These are phyloP conservation scores for Pseudogymnoascus pannorum DNA, from an alignment of 2,329 filamentous ascomycete genomes.

Conservation along the genomic window DNA sequence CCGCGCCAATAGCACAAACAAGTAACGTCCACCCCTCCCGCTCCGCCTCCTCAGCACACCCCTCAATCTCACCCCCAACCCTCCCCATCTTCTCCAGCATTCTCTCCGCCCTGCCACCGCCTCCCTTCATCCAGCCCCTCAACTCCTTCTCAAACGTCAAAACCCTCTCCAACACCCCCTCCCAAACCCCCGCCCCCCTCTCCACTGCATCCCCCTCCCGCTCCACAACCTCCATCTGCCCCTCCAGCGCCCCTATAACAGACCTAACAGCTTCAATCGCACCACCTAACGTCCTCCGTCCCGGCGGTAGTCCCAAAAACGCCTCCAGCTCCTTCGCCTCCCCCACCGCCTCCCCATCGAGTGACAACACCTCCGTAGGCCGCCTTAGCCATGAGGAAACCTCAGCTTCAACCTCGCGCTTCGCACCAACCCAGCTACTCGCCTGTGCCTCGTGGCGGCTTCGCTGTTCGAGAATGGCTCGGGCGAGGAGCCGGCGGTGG, in stretches of 20 bases:
- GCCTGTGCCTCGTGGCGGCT: not conserved
- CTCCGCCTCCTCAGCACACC: slow-evolving; percentile 48
- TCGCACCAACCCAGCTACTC: not conserved
- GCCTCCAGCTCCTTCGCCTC: slow-evolving; percentile 28
- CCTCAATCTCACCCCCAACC: slow-evolving; percentile 49
- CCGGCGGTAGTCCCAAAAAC: slow-evolving; percentile 54
- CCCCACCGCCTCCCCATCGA: slow-evolving; percentile 28
- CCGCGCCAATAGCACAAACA: slow-evolving; percentile 68
- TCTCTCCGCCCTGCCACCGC: slow-evolving; percentile 26
- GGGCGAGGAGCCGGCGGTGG: not conserved
- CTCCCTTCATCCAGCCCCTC: slow-evolving; percentile 44
- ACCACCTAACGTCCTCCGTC: slow-evolving; percentile 58
- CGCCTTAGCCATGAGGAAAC: not conserved
- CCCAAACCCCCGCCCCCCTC: slow-evolving; percentile 61
- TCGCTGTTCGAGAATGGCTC: not conserved
- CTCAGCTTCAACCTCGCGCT: not conserved
- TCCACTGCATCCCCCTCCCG: slow-evolving; percentile 58
- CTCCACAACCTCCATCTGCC: slow-evolving; percentile 38
- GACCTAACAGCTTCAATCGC: not conserved
- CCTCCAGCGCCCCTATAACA: not conserved
- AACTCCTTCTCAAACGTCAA: slow-evolving; percentile 59
- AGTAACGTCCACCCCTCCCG: slow-evolving; percentile 64
- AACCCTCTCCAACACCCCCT: slow-evolving; percentile 51
- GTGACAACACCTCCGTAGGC: slow-evolving; percentile 21
- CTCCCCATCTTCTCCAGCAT: slow-evolving; percentile 39